Evolutionary conservation across 352 stramenopile genomes (phyloP).

Genomic region (Globisporangium paroecandrum): DNA sequence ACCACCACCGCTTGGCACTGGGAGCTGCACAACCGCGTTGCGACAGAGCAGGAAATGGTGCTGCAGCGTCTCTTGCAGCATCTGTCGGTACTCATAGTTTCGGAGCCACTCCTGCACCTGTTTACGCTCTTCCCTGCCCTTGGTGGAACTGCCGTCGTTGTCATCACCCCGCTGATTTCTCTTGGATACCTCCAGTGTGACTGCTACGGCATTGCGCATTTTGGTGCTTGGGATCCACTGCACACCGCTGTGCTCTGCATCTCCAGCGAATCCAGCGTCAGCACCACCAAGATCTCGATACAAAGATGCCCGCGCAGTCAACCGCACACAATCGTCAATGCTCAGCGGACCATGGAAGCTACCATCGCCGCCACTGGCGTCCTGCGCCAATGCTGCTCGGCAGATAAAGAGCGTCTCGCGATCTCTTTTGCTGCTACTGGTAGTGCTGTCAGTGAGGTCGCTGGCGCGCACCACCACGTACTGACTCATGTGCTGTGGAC

Average conservation of each 20-base stretch:
- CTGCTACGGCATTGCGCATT: slow-evolving; percentile 40
- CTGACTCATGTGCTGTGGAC: slow-evolving; percentile 31
- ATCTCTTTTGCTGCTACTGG: not conserved
- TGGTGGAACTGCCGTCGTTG: not conserved
- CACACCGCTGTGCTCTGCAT: slow-evolving; percentile 9
- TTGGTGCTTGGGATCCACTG: slow-evolving; percentile 46
- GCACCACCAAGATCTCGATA: slow-evolving; percentile 22
- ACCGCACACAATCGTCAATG: slow-evolving; percentile 27
- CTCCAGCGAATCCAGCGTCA: slow-evolving; percentile 9
- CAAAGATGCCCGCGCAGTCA: slow-evolving; percentile 9
- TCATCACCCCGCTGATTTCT: not conserved
- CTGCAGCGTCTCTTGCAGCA: slow-evolving; percentile 58
- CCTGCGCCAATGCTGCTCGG: slow-evolving; percentile 28
- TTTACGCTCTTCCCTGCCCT: not conserved
- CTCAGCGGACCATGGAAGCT: slow-evolving; percentile 5
- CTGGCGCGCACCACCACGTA: slow-evolving; percentile 25
- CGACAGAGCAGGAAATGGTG: slow-evolving; percentile 41
- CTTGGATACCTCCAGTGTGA: slow-evolving; percentile 44
- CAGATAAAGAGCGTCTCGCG: slow-evolving; percentile 30
- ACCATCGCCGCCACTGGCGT: not conserved
- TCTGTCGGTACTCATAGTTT: slow-evolving; percentile 35
- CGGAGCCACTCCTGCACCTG: slow-evolving; percentile 16
- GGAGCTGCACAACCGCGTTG: slow-evolving; percentile 38
- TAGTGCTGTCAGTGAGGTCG: not conserved
- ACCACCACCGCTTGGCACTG: slow-evolving; percentile 21